phyloP scores from a whole-genome alignment of 768 basidiomycete species.

The Suillus americanus region DNA sequence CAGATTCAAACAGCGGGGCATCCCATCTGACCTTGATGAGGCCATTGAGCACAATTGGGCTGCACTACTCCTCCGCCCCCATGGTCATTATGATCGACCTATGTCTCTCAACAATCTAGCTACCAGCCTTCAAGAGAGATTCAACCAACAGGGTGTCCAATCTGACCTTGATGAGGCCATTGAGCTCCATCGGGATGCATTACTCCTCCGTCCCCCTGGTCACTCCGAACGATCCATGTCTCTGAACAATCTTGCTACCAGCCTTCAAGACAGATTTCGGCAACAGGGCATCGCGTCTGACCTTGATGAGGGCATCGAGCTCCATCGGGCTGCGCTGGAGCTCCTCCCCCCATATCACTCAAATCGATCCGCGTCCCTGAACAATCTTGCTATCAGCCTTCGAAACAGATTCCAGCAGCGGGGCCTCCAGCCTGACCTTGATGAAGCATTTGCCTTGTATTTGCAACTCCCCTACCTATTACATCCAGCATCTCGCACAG shows the following conservation, averaged over 20 bases:
- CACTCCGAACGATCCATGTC: background rate
- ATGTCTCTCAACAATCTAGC: too few species aligned
- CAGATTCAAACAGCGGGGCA: too few species aligned
- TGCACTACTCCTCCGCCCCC: too few species aligned
- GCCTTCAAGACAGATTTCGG: background rate
- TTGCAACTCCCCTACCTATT: background rate
- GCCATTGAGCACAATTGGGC: too few species aligned
- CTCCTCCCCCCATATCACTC: background rate
- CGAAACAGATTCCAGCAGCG: background rate
- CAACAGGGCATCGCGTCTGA: background rate
- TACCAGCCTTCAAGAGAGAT: too few species aligned
- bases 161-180: too few species aligned
- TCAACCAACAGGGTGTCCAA: too few species aligned
- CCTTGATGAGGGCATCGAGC: background rate
- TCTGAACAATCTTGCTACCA: background rate
- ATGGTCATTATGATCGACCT: too few species aligned
- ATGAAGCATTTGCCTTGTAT: background rate
- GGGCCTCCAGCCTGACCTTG: background rate
- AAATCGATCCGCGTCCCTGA: background rate
- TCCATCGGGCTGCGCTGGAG: background rate
- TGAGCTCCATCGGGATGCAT: too few species aligned
- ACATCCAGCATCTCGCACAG: background rate
- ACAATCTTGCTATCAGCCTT: background rate
- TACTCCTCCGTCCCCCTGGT: background rate
- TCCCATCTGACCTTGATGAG: too few species aligned